phyloP scores from a whole-genome alignment of 106 monocot species.

The Dendrobium catenatum region DNA sequence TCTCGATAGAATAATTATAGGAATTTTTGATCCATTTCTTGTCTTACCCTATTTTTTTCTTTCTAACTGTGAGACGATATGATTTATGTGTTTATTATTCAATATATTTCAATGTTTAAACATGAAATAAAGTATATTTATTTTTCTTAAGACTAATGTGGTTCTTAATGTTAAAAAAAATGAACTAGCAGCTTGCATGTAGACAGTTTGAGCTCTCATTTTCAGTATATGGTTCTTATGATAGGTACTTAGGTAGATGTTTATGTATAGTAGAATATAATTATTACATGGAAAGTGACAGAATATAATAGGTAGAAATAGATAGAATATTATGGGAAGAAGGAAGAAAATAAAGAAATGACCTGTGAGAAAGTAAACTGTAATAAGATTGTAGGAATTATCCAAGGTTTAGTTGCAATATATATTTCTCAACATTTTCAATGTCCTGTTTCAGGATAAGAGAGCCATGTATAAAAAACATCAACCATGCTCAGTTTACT shows the following conservation, averaged over 20 bases:
- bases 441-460: no score
- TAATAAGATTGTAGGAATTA: not conserved
- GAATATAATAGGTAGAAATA: not conserved
- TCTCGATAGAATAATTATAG: no score
- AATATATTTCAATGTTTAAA: not conserved
- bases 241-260: not conserved
- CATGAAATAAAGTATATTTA: not conserved
- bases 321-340: not conserved
- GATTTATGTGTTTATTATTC: not conserved
- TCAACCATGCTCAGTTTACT: no score
- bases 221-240: not conserved
- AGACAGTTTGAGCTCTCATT: not conserved
- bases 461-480: no score
- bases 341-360: not conserved
- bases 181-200: not conserved
- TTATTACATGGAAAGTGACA: not conserved
- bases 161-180: conserved; percentile 1
- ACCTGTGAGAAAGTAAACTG: not conserved
- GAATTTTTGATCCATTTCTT: no score
- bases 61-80: not conserved
- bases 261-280: not conserved
- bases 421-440: no score
- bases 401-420: no score
- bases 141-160: not conserved
- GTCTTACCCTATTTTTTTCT: not conserved